Base-by-base conservation (phyloP, 2,329 filamentous ascomycete species). In the Aspergillus candidus region DNA sequence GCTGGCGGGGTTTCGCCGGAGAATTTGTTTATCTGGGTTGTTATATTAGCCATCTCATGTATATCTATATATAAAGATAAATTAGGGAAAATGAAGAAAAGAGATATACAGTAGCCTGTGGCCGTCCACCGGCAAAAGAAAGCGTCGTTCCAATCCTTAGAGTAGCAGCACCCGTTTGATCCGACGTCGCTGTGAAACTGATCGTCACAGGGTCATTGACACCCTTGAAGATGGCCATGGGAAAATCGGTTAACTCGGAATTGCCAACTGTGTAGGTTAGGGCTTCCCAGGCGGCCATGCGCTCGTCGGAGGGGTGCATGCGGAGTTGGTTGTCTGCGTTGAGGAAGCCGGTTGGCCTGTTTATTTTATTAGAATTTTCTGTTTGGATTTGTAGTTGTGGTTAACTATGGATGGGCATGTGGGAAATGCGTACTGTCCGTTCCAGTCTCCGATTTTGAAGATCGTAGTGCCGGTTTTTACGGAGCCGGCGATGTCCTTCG, bases 221-320 rank as follows among this genome's bases (percentile, higher is more conserved):
- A 17, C 60, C 61, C 60, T 82, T 79, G 66, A 82, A 82, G 18
- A 83, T 60, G 0, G 81, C 81, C 82, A 85, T 84, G 35, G 82
- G 80, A 57, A 84, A 82, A 46, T 74, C 71, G 4, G 65, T 64
- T 1, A 73, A 57, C 5, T 66, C 59, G 17, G 74, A 78, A 15
- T 72, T 73, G 33, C 79, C 80, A 10, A 82, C 75, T 2, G 77
- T 82, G 63, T 81, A 83, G 1, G 79, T 83, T 11, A 73, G 54
- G 0, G 79, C 72, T 0, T 70, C 73, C 82, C 82, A 85, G 44
- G 67, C 69, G 18, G 69, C 63, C 81, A 85, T 85, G 55, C 82
- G 76, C 32, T 65, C 66, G 62, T 84, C 82, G 4, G 77, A 79
- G 3, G 82, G 82, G 58, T 86, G 82, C 82, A 85, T 85, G 40